Evolutionary conservation across 2,329 filamentous ascomycete species (phyloP).

Genomic region (Neocucurbitaria cava): DNA sequence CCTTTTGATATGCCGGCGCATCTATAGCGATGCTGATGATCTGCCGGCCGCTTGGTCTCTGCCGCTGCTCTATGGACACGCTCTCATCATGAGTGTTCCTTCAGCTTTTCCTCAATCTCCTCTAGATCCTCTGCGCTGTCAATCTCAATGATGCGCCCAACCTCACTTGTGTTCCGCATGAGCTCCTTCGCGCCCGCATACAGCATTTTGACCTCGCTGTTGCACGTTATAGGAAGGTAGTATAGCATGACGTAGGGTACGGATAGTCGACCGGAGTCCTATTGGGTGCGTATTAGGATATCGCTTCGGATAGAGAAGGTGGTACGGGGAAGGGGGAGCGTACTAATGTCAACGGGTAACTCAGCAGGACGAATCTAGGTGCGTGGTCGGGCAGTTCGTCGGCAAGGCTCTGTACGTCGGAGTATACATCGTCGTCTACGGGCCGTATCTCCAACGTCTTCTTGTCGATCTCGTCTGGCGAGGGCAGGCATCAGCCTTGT

Average conservation of each 20-base stretch:
- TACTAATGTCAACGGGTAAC: conserved; percentile 88
- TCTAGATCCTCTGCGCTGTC: conserved; percentile 80
- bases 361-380: conserved; percentile 87
- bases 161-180: conserved; percentile 91
- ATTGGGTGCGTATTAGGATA: background rate
- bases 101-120: conserved; percentile 76
- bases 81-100: conserved; percentile 22
- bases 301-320: background rate
- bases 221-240: conserved; percentile 92
- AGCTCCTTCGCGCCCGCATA: conserved; percentile 96
- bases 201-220: conserved; percentile 85
- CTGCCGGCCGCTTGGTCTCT: background rate
- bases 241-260: conserved; percentile 95
- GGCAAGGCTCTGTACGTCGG: conserved; percentile 76
- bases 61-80: background rate
- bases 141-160: conserved; percentile 86
- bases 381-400: conserved; percentile 94
- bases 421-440: conserved; percentile 82
- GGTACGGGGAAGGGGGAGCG: conserved; percentile 28
- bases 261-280: conserved; percentile 82
- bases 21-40: background rate
- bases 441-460: conserved; percentile 88
- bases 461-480: conserved; percentile 85
- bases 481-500: conserved; percentile 37
- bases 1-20: background rate